phyloP scores from a whole-genome alignment of 208 protist genomes.

The Polymyxa betae region DNA sequence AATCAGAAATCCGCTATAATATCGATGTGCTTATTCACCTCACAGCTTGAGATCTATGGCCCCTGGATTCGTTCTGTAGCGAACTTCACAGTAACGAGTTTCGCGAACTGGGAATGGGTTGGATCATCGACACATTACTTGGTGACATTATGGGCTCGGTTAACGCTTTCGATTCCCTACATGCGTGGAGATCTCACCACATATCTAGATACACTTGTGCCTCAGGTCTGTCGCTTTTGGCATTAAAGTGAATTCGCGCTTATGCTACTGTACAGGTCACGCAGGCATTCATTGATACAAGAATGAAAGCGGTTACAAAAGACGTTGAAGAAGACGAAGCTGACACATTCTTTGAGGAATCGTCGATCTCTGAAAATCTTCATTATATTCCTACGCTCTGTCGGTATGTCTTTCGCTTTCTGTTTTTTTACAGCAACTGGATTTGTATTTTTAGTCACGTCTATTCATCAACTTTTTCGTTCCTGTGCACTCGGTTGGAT shows the following conservation, averaged over 20 bases:
- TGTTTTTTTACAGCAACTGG: background rate
- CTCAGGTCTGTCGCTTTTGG: background rate
- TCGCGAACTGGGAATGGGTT: conserved; percentile 50
- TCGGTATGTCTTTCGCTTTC: background rate
- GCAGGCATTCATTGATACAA: conserved; percentile 49
- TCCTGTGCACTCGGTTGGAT: conserved; percentile 27
- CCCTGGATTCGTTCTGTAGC: conserved; percentile 32
- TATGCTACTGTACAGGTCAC: conserved; percentile 42
- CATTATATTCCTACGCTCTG: conserved; percentile 48
- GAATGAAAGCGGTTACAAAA: conserved; percentile 27
- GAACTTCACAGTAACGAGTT: conserved; percentile 26
- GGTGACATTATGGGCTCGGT: conserved; percentile 40
- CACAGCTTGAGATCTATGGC: conserved; percentile 25
- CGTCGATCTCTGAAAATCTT: conserved; percentile 23
- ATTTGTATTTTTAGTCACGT: background rate
- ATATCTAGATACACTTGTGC: conserved; percentile 45
- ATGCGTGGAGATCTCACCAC: conserved; percentile 9
- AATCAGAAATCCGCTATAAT: background rate
- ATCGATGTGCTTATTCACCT: background rate
- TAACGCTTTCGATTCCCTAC: conserved; percentile 11
- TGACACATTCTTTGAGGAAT: conserved; percentile 21
- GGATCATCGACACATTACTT: background rate
- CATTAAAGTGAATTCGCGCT: background rate
- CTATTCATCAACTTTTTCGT: conserved; percentile 12
- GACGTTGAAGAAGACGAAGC: background rate